Conservation (phyloP, 495 filamentous ascomycete species). For the Annulohypoxylon moriforme region DNA sequence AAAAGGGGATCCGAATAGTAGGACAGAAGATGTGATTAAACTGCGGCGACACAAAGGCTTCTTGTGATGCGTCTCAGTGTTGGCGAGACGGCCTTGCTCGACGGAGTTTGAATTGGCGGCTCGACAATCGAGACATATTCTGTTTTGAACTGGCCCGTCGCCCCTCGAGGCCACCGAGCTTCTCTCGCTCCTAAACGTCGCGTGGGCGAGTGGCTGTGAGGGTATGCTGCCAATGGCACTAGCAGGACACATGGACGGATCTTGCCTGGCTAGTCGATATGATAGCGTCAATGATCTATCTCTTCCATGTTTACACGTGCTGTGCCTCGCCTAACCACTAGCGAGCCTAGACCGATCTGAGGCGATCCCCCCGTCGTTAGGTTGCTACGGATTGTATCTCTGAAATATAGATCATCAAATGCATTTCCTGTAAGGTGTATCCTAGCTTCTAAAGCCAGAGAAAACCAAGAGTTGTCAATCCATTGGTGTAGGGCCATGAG, state of each 20-base stretch:
- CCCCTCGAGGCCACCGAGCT: conserved; percentile 14
- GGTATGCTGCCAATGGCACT: conserved; percentile 3
- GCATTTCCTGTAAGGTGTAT: not conserved
- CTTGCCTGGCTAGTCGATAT: conserved; percentile 18
- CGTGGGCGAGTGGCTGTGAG: conserved; percentile 9
- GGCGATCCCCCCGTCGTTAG: not conserved
- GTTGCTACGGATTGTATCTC: conserved; percentile 1
- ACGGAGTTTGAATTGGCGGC: conserved; percentile 18
- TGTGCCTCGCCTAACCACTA: conserved; percentile 27
- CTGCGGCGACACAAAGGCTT: conserved; percentile 40
- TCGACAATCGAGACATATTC: conserved; percentile 37
- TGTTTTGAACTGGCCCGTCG: conserved; percentile 27
- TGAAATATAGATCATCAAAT: not conserved
- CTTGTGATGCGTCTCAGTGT: conserved; percentile 45
- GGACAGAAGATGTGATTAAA: conserved; percentile 44
- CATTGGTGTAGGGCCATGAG: not conserved
- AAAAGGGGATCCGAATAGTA: conserved; percentile 39
- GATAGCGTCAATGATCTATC: conserved; percentile 7
- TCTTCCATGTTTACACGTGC: conserved; percentile 16
- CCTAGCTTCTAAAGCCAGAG: not conserved
- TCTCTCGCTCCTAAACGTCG: not conserved
- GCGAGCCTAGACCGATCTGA: conserved; percentile 26
- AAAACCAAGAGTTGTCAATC: not conserved
- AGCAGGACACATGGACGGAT: not conserved
- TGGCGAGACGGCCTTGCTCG: conserved; percentile 33